Base-by-base conservation (phyloP, 2,329 filamentous ascomycete species). In the Alternaria metachromatica region DNA sequence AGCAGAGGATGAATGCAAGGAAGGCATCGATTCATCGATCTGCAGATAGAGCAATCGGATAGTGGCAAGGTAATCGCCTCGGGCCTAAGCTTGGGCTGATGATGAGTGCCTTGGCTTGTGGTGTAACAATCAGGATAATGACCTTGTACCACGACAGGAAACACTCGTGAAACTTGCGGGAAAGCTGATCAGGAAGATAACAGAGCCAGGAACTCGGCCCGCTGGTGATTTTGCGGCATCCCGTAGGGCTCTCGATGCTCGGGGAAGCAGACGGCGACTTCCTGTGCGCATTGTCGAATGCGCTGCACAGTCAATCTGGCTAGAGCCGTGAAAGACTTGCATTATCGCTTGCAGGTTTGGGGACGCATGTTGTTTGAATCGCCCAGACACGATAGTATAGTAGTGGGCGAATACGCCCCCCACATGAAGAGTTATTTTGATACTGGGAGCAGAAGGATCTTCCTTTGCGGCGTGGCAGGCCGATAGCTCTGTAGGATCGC, bases 161-260 rank as follows among this genome's bases (percentile, higher is more conserved):
- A 59, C 60, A 59, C 55, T 62, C 44, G 49, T 62, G 60, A 62
- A 62, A 62, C 60, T 33, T 30, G 43, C 43, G 46, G 30, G 30
- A 48, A 30, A 49, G 48, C 33, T 41, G 46, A 7, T 41, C 21
- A 33, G 26, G 43, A 26, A 26, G 49, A 58, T 21, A 10, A 49
- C 15, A 33, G 46, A 57, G 28, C 44, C 30, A 18, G n/a, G 23
- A 15, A 53, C 48, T 54, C 49, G 60, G 55, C 41, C 49, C 49
- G 60, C 54, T 46, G 55, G 41, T 62, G 15, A 49, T 20, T 30
- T 41, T 7, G 25, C 33, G 58, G 53, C 51, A 46, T 51, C 20
- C 33, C 23, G 33, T 54, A 55, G 49, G 49, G 28, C 45, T 51
- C 53, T 50, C 25, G 6, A 48, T 23, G 33, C 26, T 37, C 53